phyloP scores from a whole-genome alignment of 2,329 filamentous ascomycete genomes.

The Trichoderma koningiopsis region DNA sequence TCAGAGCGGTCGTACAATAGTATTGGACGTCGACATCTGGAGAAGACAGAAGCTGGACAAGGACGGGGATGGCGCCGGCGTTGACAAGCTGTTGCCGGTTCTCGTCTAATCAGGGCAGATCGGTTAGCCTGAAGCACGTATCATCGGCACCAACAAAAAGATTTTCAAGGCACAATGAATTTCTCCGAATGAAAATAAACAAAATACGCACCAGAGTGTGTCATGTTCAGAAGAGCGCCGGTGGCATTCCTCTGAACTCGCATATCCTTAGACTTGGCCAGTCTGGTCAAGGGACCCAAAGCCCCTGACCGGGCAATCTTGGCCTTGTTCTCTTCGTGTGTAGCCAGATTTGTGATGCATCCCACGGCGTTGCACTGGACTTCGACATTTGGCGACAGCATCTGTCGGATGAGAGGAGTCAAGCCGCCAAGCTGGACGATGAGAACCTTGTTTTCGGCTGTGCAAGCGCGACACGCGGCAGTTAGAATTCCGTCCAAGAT shows the following conservation, averaged over 20 bases:
- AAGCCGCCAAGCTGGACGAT: conserved; percentile 93
- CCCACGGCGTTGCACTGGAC: conserved; percentile 99
- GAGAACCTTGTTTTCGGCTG: conserved; percentile 95
- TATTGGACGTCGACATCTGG: conserved; percentile 97
- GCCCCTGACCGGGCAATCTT: conserved; percentile 96
- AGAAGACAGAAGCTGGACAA: conserved; percentile 92
- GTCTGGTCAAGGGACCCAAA: conserved; percentile 81
- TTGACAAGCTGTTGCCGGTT: conserved; percentile 97
- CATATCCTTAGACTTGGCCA: conserved; percentile 98
- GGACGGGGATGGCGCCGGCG: conserved; percentile 94
- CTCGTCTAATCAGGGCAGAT: conserved; percentile 65
- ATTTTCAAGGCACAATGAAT: background rate
- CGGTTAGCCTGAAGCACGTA: background rate
- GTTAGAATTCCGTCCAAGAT: conserved; percentile 32
- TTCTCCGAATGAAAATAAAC: conserved; percentile 53
- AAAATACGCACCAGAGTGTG: conserved; percentile 77
- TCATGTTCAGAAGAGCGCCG: conserved; percentile 96
- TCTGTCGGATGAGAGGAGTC: conserved; percentile 90
- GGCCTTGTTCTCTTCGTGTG: conserved; percentile 98
- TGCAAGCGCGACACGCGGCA: conserved; percentile 40
- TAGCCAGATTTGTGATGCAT: conserved; percentile 97
- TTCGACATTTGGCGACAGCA: conserved; percentile 97
- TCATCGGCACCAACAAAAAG: background rate
- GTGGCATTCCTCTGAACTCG: conserved; percentile 97
- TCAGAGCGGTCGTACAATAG: conserved; percentile 97